A percentile compares a stretch with the other conserved stretches of the same genome.
These are phyloP conservation scores for Annulohypoxylon nitens DNA, from an alignment of 495 filamentous ascomycete genomes.

Conservation along the genomic window DNA sequence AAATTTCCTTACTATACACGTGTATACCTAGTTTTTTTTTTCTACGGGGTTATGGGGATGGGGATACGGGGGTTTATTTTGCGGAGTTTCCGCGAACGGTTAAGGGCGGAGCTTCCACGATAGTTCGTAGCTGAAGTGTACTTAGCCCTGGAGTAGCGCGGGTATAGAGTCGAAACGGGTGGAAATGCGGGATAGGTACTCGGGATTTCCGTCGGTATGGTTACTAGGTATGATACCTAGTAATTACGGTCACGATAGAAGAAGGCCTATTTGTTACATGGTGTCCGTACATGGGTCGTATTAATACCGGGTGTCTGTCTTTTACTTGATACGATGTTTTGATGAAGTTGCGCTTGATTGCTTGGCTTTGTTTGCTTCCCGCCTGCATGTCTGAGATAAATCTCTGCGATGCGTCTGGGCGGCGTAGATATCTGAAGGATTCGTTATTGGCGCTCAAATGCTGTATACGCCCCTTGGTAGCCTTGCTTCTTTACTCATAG, in stretches of 20 bases:
- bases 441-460: background rate
- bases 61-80: background rate
- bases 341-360: background rate
- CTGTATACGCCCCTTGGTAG: background rate
- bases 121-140: background rate
- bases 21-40: background rate
- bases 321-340: background rate
- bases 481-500: background rate
- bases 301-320: background rate
- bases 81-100: constrained; percentile 10
- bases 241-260: background rate
- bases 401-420: constrained; percentile 5
- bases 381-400: background rate
- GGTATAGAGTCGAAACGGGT: background rate
- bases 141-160: background rate
- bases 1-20: background rate
- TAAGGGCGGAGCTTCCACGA: constrained; percentile 5
- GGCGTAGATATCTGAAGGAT: constrained; percentile 5
- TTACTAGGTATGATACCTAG: background rate
- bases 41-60: background rate
- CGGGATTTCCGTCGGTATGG: constrained; percentile 7
- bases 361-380: background rate
- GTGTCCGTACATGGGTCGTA: constrained; percentile 5
- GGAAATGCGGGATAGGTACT: background rate
- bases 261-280: background rate